phyloP scores from a whole-genome alignment of 2,329 filamentous ascomycete species.

The Chrysoporthe puriensis region DNA sequence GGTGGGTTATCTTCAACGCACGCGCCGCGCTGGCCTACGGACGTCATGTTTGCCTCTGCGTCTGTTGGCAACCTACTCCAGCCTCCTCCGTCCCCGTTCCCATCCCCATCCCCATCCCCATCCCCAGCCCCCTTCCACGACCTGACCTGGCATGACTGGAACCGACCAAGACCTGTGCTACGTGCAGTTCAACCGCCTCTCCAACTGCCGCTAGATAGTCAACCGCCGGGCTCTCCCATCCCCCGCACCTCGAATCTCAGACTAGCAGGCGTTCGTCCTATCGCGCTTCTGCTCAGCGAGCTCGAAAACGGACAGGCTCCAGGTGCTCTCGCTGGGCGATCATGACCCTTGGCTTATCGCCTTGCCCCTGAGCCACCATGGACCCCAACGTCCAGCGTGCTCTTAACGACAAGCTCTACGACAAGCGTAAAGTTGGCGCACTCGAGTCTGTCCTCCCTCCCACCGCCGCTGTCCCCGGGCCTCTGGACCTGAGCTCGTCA shows the following conservation, averaged over 20 bases:
- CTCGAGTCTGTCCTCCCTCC: slow-evolving; percentile 73
- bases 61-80: slow-evolving; percentile 9
- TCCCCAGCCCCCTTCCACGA: not conserved
- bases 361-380: slow-evolving; percentile 56
- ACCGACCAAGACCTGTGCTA: not conserved
- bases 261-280: not conserved
- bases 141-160: not conserved
- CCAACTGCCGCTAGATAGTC: slow-evolving; percentile 1
- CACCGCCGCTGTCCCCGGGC: not conserved
- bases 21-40: not conserved
- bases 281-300: not conserved
- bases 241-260: not conserved
- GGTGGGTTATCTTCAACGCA: not conserved
- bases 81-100: not conserved
- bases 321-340: not conserved
- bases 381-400: slow-evolving; percentile 87
- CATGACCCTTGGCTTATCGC: not conserved
- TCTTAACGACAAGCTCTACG: slow-evolving; percentile 97
- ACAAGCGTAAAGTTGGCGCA: slow-evolving; percentile 94
- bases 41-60: slow-evolving; percentile 2
- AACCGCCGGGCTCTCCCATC: not conserved
- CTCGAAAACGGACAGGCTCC: not conserved
- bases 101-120: not conserved
- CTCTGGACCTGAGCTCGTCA: not conserved
- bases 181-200: not conserved